Conservation (phyloP, 176 grass and related monocot species). For the Tillandsia leiboldiana region DNA sequence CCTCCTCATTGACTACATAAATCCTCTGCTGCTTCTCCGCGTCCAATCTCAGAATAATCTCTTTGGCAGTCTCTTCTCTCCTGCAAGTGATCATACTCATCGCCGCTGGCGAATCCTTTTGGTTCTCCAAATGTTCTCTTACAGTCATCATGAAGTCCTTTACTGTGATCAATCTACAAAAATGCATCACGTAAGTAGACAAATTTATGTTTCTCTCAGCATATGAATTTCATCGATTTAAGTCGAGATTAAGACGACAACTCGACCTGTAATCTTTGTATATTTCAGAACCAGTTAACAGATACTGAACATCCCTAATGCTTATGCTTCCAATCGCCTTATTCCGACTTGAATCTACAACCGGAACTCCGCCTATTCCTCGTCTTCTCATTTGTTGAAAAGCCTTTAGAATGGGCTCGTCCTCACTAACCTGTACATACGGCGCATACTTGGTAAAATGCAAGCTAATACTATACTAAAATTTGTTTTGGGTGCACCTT, state of each 20-base stretch:
- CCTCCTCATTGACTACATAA: slow-evolving; percentile 41
- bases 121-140: slow-evolving; percentile 29
- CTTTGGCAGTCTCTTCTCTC: slow-evolving; percentile 48
- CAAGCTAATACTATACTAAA: not conserved
- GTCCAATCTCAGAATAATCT: slow-evolving; percentile 65
- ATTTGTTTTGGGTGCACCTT: slow-evolving; percentile 34
- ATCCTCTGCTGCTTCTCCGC: slow-evolving; percentile 61
- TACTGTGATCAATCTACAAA: slow-evolving; percentile 44
- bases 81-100: slow-evolving; percentile 57
- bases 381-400: slow-evolving; percentile 84
- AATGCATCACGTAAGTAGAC: not conserved
- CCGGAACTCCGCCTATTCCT: slow-evolving; percentile 81
- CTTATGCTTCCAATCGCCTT: slow-evolving; percentile 80
- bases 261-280: slow-evolving; percentile 86
- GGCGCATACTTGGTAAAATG: not conserved
- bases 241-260: too few relatives aligned
- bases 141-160: slow-evolving; percentile 49
- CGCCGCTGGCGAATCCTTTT: slow-evolving; percentile 22
- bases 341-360: slow-evolving; percentile 58
- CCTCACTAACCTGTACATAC: slow-evolving; percentile 61
- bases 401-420: slow-evolving; percentile 84
- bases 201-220: not conserved
- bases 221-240: not conserved
- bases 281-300: slow-evolving; percentile 82
- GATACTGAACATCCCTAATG: slow-evolving; percentile 99